A percentile compares a stretch with the other conserved stretches of the same genome.
These are phyloP conservation scores for Forsythia suspensa DNA, from an alignment of 257 asterid species.

Conservation along the genomic window DNA sequence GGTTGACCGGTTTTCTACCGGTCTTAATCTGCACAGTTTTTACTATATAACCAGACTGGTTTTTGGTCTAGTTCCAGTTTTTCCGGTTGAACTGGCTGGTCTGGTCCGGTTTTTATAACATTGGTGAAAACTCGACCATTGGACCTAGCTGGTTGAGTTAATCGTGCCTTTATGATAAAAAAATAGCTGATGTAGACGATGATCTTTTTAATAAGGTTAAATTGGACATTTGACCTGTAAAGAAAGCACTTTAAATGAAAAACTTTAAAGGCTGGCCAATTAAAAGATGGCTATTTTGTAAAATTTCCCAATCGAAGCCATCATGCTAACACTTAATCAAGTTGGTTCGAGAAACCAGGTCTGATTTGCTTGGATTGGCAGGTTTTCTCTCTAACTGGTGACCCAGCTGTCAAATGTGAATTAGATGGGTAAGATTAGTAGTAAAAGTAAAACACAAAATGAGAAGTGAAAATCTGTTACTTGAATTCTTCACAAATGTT, in stretches of 20 bases:
- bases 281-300: background rate
- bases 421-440: constrained; percentile 17
- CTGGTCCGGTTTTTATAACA: background rate
- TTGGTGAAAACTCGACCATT: background rate
- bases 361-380: constrained; percentile 7
- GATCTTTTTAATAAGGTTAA: background rate
- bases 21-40: background rate
- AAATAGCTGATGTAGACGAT: background rate
- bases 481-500: background rate
- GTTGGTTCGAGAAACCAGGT: background rate
- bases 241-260: background rate
- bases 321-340: constrained; percentile 1
- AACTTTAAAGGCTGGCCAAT: background rate
- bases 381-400: constrained; percentile 8
- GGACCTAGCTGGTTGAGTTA: background rate
- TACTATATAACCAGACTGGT: background rate
- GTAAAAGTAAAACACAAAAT: background rate
- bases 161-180: background rate
- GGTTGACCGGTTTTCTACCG: background rate
- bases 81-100: background rate
- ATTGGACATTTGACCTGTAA: background rate
- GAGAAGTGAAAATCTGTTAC: background rate
- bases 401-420: constrained; percentile 2
- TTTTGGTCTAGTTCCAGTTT: background rate
- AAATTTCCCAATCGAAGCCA: background rate